Evolutionary conservation across 179 eudicot genomes (phyloP), one percentile per base, ranked within the genome.

Genomic region (Sideroxylon spinosum): DNA sequence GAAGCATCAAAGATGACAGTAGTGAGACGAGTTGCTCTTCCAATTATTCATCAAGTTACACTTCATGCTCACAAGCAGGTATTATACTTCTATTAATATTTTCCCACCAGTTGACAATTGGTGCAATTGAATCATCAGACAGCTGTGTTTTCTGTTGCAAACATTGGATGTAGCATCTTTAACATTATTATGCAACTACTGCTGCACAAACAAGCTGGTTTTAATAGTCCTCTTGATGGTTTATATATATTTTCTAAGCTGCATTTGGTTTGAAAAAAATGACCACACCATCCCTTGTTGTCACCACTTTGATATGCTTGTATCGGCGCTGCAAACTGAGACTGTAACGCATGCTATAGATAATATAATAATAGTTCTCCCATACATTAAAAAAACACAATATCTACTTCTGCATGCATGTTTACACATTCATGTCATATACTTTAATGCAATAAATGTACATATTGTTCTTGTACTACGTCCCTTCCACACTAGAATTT

Each of bases 21-120:
- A 90, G 90, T 59, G 86, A 81, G 67, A 82, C 88, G 25, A 86
- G 89, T 72, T 79, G 80, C 81, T 89, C 94, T 60, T 79, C 86
- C 66, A 76, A 80, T 81, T 83, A 84, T 59, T 89, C 92, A 28
- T 86, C 92, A 64, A 85, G 85, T 78, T 78, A 75, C 77, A 86
- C 81, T 84, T 78, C 83, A 46, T 88, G 88, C 83, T 85, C 95
- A 55, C 85, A 82, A 61, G 26, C 85, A 81, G 89, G 89, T 86
- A 81, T 44, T 17, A 10, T 55, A 71, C 29, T 8, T 13, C 14
- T 32, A 22, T 69, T 50, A 4, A 17, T 23, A 17, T 52, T 23
- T 7, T 22, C 32, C 62, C 20, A 25, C 44, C 44, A 37, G 44
- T 37, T 37, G 5, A 3, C 14, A 25, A 55, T 55, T 11, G 63